Base-by-base conservation (phyloP, 2,329 filamentous ascomycete species). In the Claviceps citrina region DNA sequence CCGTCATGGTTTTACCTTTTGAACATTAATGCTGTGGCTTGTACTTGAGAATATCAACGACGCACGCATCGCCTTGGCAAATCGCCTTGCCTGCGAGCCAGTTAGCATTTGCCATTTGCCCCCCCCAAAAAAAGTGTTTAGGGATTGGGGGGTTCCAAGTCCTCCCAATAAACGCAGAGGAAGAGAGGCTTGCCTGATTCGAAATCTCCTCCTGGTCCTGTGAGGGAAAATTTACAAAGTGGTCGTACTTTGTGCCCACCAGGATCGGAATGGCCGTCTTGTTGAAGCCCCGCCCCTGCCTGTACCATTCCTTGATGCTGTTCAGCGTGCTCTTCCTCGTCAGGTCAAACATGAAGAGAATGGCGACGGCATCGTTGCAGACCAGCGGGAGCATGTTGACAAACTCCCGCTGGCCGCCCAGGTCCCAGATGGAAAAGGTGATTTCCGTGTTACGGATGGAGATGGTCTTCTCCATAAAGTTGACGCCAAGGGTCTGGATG, bases 401-500 rank as follows among this genome's bases (percentile, higher is more conserved):
- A 56, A 98, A 98, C 64, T 98, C 91, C 56, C 91, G 81, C 67
- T 98, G 91, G 49, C 91, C 91, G 52, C 91, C 91, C 41, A 98
- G 65, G 68, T 98, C 91, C 91, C 91, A 98, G 57, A 98, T 98
- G 45, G 86, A 94, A 65, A 98, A 98, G 32, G 91, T 98, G 61
- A 98, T 98, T 64, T 98, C 91, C 13, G 91, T 98, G 64, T 98
- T 98, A 46, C 91, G 83, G 62, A 98, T 98, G 46, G 85, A 93
- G 57, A 98, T 98, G 27, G 91, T 98, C 72, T 98, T 98, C 62
- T 98, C 91, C 91, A 98, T 98, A 64, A 98, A 98, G 63, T 98
- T 98, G 63, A 98, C 91, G 50, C 91, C 91, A 33, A 98, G 67
- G 18, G 91, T 98, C 65, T 98, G 91, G 55, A 98, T 98, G 62